Base-by-base conservation (phyloP, 495 filamentous ascomycete species). In the Parmelia sp. region DNA sequence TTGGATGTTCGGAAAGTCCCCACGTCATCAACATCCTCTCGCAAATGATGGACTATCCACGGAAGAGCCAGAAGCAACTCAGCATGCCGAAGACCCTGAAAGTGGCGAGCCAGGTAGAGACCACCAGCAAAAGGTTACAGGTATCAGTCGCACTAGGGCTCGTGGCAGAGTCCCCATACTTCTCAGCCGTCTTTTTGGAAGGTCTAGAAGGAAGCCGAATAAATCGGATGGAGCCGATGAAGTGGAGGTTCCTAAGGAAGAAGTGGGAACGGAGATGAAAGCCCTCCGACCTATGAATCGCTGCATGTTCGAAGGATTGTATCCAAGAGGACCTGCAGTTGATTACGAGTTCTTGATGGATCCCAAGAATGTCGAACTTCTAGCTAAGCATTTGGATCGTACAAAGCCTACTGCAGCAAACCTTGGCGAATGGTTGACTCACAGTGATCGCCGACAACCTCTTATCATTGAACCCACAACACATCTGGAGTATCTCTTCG, bases 241-340 rank as follows among this genome's bases (percentile, higher is more conserved):
- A 14, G 10, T 39, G 40, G 17, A 58, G 4, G 35, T 58, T 25
- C 56, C 14, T 14, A 15, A 36, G 35, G 56, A 58, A 39, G 11
- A 27, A 39, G 39, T 15, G 33, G 59, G 59, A 4, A 35, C 25
- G 21, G 25, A 61, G 23, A 61, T 23, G 15, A 45, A 27, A 25
- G 49, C 59, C 35, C 59, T 61, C 17, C 21, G 29, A 21, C 59
- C 59, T 31, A 37, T 45, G 7, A 19, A 39, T 45, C 59, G 59
- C 25, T 61, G 40, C 19, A 61, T 61, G 40, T 61, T 61, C 31
- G 40, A 51, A 29, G 40, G 59, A 4, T 33, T 61, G 39, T 51
- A 42, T 23, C 59, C 59, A 25, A 61, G 59, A 49, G 59, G 59
- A 31, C 59, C 59, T 29, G 40, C 29, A n/a, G 39, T 47, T n/a